Conservation (phyloP, 1,139 yeast genomes). For the Geotrichum phurueaensis region DNA sequence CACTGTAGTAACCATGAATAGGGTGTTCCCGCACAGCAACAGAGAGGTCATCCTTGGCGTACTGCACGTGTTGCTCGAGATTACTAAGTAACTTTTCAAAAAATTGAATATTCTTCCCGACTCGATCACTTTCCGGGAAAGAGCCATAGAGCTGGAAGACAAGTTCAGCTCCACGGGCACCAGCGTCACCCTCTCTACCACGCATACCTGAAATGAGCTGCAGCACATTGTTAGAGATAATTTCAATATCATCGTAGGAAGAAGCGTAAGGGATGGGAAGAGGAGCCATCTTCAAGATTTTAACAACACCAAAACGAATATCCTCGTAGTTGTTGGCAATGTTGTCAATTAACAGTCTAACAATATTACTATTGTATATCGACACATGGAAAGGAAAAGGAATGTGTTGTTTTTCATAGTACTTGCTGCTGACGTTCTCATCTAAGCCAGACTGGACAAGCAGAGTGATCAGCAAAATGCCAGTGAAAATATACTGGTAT, state of each 20-base stretch:
- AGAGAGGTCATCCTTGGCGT: slow-evolving; percentile 36
- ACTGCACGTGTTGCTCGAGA: slow-evolving; percentile 31
- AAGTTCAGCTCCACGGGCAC: slow-evolving; percentile 60
- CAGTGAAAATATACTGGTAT: slow-evolving; percentile 54
- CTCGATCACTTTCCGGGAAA: slow-evolving; percentile 21
- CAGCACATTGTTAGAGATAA: slow-evolving; percentile 39
- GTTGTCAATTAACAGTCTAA: slow-evolving; percentile 52
- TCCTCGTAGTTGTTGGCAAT: slow-evolving; percentile 71
- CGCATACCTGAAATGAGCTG: slow-evolving; percentile 48
- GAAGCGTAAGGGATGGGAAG: slow-evolving; percentile 29
- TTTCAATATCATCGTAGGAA: slow-evolving; percentile 26
- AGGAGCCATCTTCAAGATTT: slow-evolving; percentile 48
- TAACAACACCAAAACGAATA: slow-evolving; percentile 50
- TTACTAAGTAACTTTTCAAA: slow-evolving; percentile 35
- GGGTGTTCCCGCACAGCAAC: slow-evolving; percentile 44
- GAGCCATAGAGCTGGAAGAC: slow-evolving; percentile 30
- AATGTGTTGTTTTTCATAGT: slow-evolving; percentile 39
- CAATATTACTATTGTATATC: slow-evolving; percentile 39
- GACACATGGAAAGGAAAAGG: slow-evolving; percentile 43
- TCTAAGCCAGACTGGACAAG: slow-evolving; percentile 57
- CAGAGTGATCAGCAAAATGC: slow-evolving; percentile 45
- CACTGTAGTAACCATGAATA: slow-evolving; percentile 62
- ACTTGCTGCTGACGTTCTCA: slow-evolving; percentile 35
- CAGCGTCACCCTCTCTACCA: slow-evolving; percentile 77
- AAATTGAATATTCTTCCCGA: slow-evolving; percentile 26